Conservation (phyloP, 164 flowering plant genomes). For the Chimonanthus salicifolius region DNA sequence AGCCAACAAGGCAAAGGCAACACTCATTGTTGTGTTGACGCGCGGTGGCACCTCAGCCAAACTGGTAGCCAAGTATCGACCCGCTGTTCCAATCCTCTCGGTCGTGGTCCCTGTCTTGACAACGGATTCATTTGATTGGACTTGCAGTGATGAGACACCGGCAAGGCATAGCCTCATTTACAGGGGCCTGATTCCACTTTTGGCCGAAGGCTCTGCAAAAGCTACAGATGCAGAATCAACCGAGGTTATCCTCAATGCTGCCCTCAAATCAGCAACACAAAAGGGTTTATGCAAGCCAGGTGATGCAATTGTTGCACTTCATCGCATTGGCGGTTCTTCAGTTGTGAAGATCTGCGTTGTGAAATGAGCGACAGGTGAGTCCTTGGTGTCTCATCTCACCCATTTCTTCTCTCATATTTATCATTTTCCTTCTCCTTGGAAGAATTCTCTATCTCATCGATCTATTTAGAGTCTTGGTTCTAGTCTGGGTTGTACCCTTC, state of each 20-base stretch:
- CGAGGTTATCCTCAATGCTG: slow-evolving; percentile 66
- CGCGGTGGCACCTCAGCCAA: slow-evolving; percentile 83
- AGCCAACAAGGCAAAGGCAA: slow-evolving; percentile 64
- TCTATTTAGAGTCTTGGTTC: no score
- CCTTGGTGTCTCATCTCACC: no score
- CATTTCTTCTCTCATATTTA: neutral
- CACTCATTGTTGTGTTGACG: slow-evolving; percentile 66
- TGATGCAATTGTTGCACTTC: slow-evolving; percentile 44
- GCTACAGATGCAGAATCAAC: slow-evolving; percentile 80
- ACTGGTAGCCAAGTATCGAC: slow-evolving; percentile 80
- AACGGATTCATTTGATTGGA: slow-evolving; percentile 73
- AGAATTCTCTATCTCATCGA: no score
- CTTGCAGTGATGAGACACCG: slow-evolving; percentile 68
- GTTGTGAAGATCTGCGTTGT: slow-evolving; percentile 44
- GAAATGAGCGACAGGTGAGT: slow-evolving; percentile 15
- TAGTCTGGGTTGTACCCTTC: no score
- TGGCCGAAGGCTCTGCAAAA: slow-evolving; percentile 79
- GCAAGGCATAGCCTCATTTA: slow-evolving; percentile 74
- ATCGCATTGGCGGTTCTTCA: slow-evolving; percentile 41
- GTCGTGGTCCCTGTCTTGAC: slow-evolving; percentile 84
- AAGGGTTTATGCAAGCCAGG: slow-evolving; percentile 45
- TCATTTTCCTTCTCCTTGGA: neutral
- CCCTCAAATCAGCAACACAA: slow-evolving; percentile 49
- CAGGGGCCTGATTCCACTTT: slow-evolving; percentile 65
- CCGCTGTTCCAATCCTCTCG: slow-evolving; percentile 74